Evolutionary conservation across 75 land plant species (phyloP).

Genomic region (Isoetes taiwanensis): DNA sequence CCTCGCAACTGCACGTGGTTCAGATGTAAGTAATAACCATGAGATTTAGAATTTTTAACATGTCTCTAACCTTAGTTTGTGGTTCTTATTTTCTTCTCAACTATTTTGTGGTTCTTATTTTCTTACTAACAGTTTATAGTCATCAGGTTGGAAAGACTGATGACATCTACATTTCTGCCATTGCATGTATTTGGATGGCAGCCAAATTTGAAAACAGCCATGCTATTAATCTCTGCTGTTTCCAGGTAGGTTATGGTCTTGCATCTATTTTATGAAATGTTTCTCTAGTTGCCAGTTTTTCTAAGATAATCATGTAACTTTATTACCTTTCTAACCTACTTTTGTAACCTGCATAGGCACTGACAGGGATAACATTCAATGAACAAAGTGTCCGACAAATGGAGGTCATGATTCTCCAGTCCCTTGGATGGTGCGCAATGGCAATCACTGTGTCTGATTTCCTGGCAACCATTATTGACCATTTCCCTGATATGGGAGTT

Average conservation of each 20-base stretch:
- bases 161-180: neutral
- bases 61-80: neutral
- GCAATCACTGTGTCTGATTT: slow-evolving; percentile 12
- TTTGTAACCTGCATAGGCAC: too few relatives aligned
- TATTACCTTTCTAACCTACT: too few relatives aligned
- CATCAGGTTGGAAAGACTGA: neutral
- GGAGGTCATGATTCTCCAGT: slow-evolving; percentile 15
- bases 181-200: slow-evolving; percentile 20
- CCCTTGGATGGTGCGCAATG: slow-evolving; percentile 14
- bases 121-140: neutral
- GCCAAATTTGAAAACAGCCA: slow-evolving; percentile 12
- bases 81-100: neutral
- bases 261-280: neutral
- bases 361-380: too few relatives aligned
- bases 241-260: slow-evolving; percentile 8
- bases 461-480: slow-evolving; percentile 11
- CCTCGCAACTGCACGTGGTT: too few relatives aligned
- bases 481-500: slow-evolving; percentile 8
- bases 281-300: too few relatives aligned
- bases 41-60: neutral
- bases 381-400: slow-evolving; percentile 9
- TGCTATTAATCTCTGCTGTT: slow-evolving; percentile 2
- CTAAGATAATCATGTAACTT: too few relatives aligned
- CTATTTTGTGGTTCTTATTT: neutral
- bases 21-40: too few relatives aligned